Evolutionary conservation across 1,284 basidiomycete genomes (phyloP).

Genomic region (Somion occarium): DNA sequence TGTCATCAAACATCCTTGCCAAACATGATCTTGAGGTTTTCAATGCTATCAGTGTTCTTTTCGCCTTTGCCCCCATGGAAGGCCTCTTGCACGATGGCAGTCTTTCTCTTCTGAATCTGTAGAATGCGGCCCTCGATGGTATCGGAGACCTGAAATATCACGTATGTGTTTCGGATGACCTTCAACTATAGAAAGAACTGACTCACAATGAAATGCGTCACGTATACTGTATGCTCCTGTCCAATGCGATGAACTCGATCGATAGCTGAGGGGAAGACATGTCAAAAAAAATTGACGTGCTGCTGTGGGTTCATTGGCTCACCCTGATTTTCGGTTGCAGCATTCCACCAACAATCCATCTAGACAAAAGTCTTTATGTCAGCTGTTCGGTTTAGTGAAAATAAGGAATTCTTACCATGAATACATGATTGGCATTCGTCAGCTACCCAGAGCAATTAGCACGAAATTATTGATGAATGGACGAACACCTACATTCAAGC

Average conservation of each 20-base stretch:
- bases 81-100: conserved; percentile 78
- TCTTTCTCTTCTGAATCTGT: conserved; percentile 87
- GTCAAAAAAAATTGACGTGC: conserved; percentile 12
- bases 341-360: conserved; percentile 98
- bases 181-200: not conserved
- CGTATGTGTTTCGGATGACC: not conserved
- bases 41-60: conserved; percentile 62
- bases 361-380: conserved; percentile 24
- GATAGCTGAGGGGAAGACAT: conserved; percentile 44
- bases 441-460: conserved; percentile 37
- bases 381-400: not conserved
- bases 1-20: conserved; percentile 29
- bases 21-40: conserved; percentile 78
- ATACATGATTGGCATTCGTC: conserved; percentile 78
- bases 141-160: conserved; percentile 51
- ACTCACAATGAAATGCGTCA: conserved; percentile 86
- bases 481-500: conserved; percentile 60
- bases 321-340: conserved; percentile 89
- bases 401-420: conserved; percentile 59
- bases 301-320: conserved; percentile 21
- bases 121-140: conserved; percentile 82
- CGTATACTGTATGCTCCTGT: conserved; percentile 82
- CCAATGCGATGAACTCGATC: conserved; percentile 82
- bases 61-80: conserved; percentile 48
- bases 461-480: not conserved